Evolutionary conservation across 2,329 filamentous ascomycete genomes (phyloP), one percentile per base, ranked within the genome.

Genomic region (Plenodomus lindquistii): DNA sequence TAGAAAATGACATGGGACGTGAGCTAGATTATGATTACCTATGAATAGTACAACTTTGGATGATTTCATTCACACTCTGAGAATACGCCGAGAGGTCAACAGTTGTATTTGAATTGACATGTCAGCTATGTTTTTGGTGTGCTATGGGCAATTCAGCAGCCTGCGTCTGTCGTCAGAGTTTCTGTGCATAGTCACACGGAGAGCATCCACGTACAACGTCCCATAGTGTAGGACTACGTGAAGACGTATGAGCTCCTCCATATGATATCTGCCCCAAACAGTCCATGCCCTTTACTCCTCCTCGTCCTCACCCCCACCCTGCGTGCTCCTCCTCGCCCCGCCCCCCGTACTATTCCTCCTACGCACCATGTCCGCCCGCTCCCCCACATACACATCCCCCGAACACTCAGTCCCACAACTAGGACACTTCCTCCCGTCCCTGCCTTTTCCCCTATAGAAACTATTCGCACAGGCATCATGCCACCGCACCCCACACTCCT

Each of bases 331-430:
- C 51, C 5, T 43, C 36, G 2, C 17, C 29, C 31, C 22, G 11
- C 48, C 46, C 16, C 48, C 53, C 2, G 44, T 49, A 34, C 50
- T 52, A 15, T 44, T 47, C 18, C 56, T 54, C 4, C 42, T 15
- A n/a, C 31, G 19, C 24, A 52, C 45, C 22, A 44, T 57, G 41
- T 59, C 62, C 31, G 59, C 69, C 44, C 63, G 60, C 54, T 72
- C 66, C 2, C 69, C 70, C 11, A 72, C 70, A 53, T 59, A 69
- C n/a, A 96, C 73, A 85, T 88, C 48, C 9, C 66, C 67, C 2
- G 46, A 47, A 55, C 70, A 73, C 29, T 60, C 57, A 1, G 52
- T 52, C 47, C 58, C 62, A 48, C 71, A 73, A 22, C 44, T 51
- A 1, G 70, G 70, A 53, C 71, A 73, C 34, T 46, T 64, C 44